These are phyloP conservation scores for Penicillium psychrosexuale DNA, from an alignment of 2,329 filamentous ascomycete species.

Conservation along the genomic window DNA sequence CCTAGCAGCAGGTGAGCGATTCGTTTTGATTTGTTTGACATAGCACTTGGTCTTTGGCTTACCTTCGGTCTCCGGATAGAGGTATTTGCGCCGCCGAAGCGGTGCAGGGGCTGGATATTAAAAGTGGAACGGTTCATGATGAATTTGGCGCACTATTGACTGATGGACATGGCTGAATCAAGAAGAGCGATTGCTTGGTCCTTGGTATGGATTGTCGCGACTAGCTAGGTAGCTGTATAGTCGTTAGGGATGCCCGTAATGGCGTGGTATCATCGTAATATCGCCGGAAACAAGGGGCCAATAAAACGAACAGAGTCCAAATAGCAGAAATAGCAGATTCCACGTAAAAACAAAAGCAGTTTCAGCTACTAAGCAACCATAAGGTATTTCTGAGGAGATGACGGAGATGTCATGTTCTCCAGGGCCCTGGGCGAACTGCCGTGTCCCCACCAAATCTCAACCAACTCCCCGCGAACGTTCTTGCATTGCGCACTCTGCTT, in stretches of 20 bases:
- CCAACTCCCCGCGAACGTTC: conserved; percentile 17
- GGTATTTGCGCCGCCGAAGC: conserved; percentile 66
- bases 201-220: conserved; percentile 2
- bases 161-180: neutral
- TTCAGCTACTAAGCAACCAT: neutral
- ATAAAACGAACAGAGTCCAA: neutral
- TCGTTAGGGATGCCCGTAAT: neutral
- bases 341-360: neutral
- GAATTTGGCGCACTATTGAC: neutral
- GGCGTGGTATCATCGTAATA: neutral
- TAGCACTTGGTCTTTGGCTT: conserved; percentile 21
- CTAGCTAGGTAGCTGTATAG: neutral
- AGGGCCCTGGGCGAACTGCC: conserved; percentile 3
- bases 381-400: neutral
- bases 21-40: neutral
- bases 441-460: conserved; percentile 20
- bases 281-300: neutral
- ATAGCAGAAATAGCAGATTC: neutral
- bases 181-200: neutral
- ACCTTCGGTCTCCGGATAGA: conserved; percentile 74
- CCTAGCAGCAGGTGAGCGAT: conserved; percentile 50
- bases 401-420: conserved; percentile 3
- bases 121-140: conserved; percentile 49
- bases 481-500: conserved; percentile 2
- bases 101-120: conserved; percentile 65